phyloP scores from a whole-genome alignment of 305 asterid species.

The Rubia balearica region DNA sequence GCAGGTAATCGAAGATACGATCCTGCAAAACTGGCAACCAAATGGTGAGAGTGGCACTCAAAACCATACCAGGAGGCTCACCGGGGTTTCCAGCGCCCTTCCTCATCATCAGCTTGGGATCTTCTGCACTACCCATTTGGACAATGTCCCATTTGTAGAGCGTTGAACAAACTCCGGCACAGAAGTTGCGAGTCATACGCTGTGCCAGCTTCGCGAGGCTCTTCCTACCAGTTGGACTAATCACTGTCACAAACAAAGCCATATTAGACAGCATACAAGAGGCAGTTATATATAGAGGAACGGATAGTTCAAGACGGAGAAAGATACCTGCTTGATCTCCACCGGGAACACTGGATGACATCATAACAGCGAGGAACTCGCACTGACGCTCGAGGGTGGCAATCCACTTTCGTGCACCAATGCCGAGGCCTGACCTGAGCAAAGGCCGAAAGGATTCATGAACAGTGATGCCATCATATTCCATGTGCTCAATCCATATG shows the following conservation, averaged over 20 bases:
- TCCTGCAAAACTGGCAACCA: conserved; percentile 57
- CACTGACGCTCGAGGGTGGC: conserved; percentile 59
- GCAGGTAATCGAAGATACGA: conserved; percentile 49
- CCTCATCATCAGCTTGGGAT: conserved; percentile 49
- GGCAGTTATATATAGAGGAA: neutral
- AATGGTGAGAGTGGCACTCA: conserved; percentile 63
- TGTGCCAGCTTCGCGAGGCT: conserved; percentile 61
- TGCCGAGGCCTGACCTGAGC: conserved; percentile 58
- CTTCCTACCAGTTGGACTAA: conserved; percentile 46
- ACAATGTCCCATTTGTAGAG: conserved; percentile 60
- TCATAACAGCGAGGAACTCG: conserved; percentile 37
- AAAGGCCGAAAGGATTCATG: conserved; percentile 51
- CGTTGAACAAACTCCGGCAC: conserved; percentile 55
- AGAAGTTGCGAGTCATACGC: conserved; percentile 63
- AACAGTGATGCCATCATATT: conserved; percentile 45
- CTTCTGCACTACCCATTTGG: conserved; percentile 36
- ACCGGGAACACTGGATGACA: conserved; percentile 36
- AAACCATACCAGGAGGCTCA: conserved; percentile 62
- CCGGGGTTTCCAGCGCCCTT: conserved; percentile 51
- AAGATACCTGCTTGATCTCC: conserved; percentile 50
- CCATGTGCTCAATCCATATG: conserved; percentile 77
- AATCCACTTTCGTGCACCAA: conserved; percentile 80
- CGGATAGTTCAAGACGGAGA: neutral
- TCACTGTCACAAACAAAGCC: conserved; percentile 26
- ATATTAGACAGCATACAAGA: neutral